Percentiles rank a stretch among this genome's conserved stretches.
Evolutionary conservation across 441 rosid species (phyloP).

Genomic region (Raphanus hybrid): DNA sequence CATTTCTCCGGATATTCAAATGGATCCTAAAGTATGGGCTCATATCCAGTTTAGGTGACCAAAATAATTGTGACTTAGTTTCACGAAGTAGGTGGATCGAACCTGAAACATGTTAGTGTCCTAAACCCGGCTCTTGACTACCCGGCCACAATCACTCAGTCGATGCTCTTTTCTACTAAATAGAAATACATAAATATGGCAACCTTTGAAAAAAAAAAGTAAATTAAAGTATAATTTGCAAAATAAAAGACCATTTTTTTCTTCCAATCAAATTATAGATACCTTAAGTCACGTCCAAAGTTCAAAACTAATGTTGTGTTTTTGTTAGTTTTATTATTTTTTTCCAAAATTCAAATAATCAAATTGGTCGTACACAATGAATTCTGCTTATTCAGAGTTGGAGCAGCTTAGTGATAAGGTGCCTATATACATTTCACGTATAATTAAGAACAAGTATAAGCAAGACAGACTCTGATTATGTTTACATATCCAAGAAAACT

Average conservation of each 20-base stretch:
- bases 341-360: no score
- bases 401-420: background rate
- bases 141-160: no score
- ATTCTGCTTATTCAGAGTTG: background rate
- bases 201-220: background rate
- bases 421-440: background rate
- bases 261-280: background rate
- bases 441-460: background rate
- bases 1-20: no score
- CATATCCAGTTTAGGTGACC: no score
- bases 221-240: background rate
- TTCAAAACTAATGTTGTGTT: background rate
- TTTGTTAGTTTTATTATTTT: no score
- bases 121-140: no score
- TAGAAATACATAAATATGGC: background rate
- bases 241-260: background rate
- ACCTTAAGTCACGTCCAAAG: background rate
- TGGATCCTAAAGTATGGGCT: no score
- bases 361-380: background rate
- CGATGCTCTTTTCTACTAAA: background rate
- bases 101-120: no score
- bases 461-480: background rate
- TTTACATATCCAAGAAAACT: background rate
- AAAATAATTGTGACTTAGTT: no score
- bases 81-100: no score